phyloP scores from a whole-genome alignment of 2,329 filamentous ascomycete genomes.

The Juglanconis sp. region DNA sequence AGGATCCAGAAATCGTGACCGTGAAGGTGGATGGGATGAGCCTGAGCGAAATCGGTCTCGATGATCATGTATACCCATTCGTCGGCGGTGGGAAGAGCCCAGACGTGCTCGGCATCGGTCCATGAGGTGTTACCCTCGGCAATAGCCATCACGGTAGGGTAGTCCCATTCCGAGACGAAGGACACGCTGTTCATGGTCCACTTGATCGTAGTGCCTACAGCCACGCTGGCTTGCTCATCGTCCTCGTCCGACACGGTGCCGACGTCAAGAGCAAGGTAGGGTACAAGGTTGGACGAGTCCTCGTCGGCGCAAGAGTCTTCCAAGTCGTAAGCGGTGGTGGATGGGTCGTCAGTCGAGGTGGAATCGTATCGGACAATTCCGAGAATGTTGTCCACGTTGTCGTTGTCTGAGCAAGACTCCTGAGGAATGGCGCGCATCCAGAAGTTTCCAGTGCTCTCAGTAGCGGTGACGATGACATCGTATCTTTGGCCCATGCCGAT shows the following conservation, averaged over 20 bases:
- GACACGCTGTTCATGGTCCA: conserved; percentile 9
- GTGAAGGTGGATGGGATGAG: conserved; percentile 10
- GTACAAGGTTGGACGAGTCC: conserved; percentile 1
- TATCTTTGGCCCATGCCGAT: conserved; percentile 11
- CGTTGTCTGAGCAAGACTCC: conserved; percentile 9
- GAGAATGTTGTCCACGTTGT: conserved; percentile 5
- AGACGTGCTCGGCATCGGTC: conserved; percentile 1
- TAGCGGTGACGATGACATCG: conserved; percentile 5
- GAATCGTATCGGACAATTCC: conserved; percentile 7
- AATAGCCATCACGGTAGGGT: conserved; percentile 3
- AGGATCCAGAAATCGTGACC: conserved; percentile 11
- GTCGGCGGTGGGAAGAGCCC: conserved; percentile 1
- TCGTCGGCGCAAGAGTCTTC: conserved; percentile 12
- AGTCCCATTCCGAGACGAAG: conserved; percentile 10
- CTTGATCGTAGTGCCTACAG: neutral
- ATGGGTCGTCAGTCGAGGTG: conserved; percentile 7
- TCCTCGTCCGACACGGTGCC: neutral
- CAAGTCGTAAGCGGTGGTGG: conserved; percentile 3
- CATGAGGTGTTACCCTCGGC: conserved; percentile 5
- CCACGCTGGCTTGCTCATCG: conserved; percentile 2
- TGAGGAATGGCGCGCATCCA: conserved; percentile 7
- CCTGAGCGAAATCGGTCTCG: conserved; percentile 3
- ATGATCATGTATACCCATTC: conserved; percentile 7
- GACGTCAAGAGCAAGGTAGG: conserved; percentile 10
- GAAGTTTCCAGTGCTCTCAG: conserved; percentile 2